phyloP scores from a whole-genome alignment of 768 basidiomycete genomes.

The Amyloporia xantha region DNA sequence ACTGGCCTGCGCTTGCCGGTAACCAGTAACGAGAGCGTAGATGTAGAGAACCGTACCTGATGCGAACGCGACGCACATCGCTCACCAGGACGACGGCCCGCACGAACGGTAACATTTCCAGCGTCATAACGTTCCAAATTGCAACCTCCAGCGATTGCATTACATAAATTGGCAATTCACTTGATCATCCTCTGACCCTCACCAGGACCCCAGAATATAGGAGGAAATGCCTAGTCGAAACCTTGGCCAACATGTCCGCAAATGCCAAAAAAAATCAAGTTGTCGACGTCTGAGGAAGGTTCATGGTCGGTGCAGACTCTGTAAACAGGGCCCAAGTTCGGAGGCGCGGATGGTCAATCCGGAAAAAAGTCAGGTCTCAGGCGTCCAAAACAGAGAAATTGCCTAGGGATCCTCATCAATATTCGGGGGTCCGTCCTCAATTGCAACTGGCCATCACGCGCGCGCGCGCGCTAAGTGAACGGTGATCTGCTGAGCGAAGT shows the following conservation, averaged over 20 bases:
- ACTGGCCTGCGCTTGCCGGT: no score
- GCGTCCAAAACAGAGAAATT: no score
- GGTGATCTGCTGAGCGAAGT: background rate
- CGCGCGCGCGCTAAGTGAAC: background rate
- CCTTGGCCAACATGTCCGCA: no score
- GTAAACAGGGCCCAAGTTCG: no score
- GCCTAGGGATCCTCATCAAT: no score
- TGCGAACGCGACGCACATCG: background rate
- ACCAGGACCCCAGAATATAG: background rate
- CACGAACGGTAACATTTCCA: background rate
- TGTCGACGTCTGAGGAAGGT: no score
- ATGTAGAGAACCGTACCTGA: no score
- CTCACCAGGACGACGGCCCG: background rate
- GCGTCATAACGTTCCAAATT: background rate
- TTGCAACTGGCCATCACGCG: background rate
- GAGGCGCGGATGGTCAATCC: no score
- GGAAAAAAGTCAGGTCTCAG: no score
- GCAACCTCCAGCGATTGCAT: background rate
- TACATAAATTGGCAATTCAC: background rate
- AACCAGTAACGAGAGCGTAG: no score
- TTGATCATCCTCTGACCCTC: background rate
- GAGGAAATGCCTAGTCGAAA: background rate
- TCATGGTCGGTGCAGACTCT: no score
- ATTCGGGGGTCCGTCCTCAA: background rate
- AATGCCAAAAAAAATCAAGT: no score